phyloP scores from a whole-genome alignment of 139 green algal species.

The Coelastrella sp. region DNA sequence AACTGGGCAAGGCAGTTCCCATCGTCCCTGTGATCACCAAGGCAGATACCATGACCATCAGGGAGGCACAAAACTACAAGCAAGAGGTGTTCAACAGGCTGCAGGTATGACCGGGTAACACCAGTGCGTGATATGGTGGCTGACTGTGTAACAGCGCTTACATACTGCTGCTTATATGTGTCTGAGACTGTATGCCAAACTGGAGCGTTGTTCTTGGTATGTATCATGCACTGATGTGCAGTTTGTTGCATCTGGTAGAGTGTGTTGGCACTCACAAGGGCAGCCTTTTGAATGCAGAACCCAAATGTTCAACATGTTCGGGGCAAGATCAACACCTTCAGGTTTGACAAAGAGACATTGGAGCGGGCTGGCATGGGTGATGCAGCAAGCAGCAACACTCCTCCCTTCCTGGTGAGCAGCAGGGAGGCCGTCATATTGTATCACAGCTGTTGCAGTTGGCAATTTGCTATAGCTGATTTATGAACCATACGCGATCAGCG shows the following conservation, averaged over 20 bases:
- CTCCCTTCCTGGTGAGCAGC: constrained; percentile 46
- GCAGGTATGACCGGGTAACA: no score
- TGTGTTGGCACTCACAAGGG: neutral
- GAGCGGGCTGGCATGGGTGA: constrained; percentile 66
- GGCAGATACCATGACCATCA: constrained; percentile 84
- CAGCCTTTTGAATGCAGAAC: constrained; percentile 42
- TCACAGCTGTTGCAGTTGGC: no score
- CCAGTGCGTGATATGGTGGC: no score
- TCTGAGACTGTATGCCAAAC: no score
- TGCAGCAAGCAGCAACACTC: constrained; percentile 27
- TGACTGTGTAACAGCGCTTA: no score
- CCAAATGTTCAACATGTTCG: constrained; percentile 55
- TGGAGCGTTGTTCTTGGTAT: no score
- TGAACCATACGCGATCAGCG: no score
- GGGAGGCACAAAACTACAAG: constrained; percentile 72
- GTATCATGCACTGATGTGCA: no score
- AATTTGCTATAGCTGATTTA: no score
- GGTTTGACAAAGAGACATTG: constrained; percentile 80
- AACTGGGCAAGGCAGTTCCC: constrained; percentile 73
- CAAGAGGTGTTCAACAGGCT: constrained; percentile 75
- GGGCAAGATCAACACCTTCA: constrained; percentile 80
- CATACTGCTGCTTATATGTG: no score
- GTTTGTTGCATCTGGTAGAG: neutral
- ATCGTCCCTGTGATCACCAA: constrained; percentile 84
- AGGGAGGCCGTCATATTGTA: no score